Evolutionary conservation across 2,329 filamentous ascomycete species (phyloP).

Genomic region (Elsinoe australis): DNA sequence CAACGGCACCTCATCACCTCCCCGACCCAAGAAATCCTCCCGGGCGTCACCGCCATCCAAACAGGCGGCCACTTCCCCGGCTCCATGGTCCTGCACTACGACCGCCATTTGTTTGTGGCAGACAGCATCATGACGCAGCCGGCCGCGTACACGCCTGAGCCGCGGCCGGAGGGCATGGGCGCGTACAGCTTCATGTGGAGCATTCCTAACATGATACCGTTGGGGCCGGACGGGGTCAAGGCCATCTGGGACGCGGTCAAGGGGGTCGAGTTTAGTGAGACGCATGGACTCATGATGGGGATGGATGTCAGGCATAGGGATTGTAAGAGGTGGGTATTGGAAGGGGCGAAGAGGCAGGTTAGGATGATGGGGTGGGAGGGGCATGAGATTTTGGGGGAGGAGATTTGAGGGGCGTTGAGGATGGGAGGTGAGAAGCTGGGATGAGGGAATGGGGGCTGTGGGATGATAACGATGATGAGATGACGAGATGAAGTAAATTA

Average conservation of each 20-base stretch:
- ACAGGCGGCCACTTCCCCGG: constrained; percentile 75
- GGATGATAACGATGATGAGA: background rate
- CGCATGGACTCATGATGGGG: constrained; percentile 60
- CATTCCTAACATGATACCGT: constrained; percentile 65
- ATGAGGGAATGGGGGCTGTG: too few species aligned
- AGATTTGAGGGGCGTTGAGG: background rate
- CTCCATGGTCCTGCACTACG: constrained; percentile 58
- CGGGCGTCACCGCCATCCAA: constrained; percentile 56
- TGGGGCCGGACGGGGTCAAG: constrained; percentile 55
- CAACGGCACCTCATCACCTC: constrained; percentile 41
- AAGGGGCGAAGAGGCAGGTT: constrained; percentile 70
- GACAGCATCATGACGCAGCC: constrained; percentile 70
- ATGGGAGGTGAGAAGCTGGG: background rate
- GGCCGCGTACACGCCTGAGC: constrained; percentile 31
- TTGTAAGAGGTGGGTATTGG: constrained; percentile 58
- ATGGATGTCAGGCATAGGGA: constrained; percentile 51
- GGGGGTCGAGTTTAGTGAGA: constrained; percentile 54
- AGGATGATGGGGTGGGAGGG: constrained; percentile 26
- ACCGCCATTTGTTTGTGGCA: constrained; percentile 59
- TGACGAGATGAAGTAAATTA: background rate
- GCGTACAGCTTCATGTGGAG: constrained; percentile 69
- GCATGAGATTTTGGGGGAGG: constrained; percentile 25
- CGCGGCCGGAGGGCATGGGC: constrained; percentile 39
- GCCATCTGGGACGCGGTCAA: constrained; percentile 64
- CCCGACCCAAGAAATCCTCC: constrained; percentile 30